A percentile compares a stretch with the other conserved stretches of the same genome.
Conservation (phyloP, 139 green algal genomes). For the Tetraselmis chui region DNA sequence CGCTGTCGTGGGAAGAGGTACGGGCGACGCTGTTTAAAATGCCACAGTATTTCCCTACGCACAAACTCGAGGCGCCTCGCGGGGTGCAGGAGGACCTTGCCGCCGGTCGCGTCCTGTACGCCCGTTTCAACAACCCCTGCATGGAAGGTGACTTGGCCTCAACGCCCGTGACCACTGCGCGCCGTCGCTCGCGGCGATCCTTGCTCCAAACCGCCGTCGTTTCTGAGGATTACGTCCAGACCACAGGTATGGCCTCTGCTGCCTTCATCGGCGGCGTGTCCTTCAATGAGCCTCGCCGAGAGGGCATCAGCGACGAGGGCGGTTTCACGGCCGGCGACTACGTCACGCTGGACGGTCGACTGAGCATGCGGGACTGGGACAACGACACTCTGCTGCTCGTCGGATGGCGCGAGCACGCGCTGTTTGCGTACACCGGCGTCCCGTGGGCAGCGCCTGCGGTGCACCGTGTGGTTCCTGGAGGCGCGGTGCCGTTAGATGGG, state of each 20-base stretch:
- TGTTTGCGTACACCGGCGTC: constrained; percentile 14
- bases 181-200: neutral
- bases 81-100: constrained; percentile 12
- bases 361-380: constrained; percentile 2
- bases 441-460: constrained; percentile 17
- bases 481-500: constrained; percentile 14
- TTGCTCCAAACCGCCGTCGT: neutral
- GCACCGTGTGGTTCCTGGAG: neutral
- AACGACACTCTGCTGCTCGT: constrained; percentile 12
- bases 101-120: constrained; percentile 17
- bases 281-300: neutral
- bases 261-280: neutral
- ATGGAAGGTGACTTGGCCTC: neutral
- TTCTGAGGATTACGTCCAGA: neutral
- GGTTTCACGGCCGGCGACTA: neutral
- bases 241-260: neutral
- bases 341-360: neutral
- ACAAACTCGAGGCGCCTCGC: constrained; percentile 20
- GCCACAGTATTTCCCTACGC: constrained; percentile 12
- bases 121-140: constrained; percentile 24
- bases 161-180: neutral
- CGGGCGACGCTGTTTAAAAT: constrained; percentile 20
- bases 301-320: constrained; percentile 1
- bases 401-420: neutral
- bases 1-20: constrained; percentile 11